Evolutionary conservation across 441 rosid species (phyloP).

Genomic region (Raphanus hybrid): DNA sequence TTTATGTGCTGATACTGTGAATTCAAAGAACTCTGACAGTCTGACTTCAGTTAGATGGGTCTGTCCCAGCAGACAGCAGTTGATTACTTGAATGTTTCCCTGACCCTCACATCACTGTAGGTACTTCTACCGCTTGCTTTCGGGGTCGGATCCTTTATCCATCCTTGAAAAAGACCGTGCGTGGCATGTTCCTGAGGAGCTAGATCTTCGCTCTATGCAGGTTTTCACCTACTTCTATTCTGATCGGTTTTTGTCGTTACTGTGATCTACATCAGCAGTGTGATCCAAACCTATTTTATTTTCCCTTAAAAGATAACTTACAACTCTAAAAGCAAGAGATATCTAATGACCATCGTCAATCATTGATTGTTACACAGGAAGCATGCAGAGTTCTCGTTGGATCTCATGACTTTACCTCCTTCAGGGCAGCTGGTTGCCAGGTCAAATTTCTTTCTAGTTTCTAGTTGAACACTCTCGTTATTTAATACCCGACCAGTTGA

Average conservation of each 20-base stretch:
- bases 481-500: slow-evolving; percentile 15
- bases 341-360: slow-evolving; percentile 11
- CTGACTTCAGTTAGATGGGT: slow-evolving; percentile 1
- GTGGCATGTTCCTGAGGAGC: slow-evolving; percentile 81
- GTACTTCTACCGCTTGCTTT: slow-evolving; percentile 83
- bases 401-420: slow-evolving; percentile 91
- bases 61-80: slow-evolving; percentile 3
- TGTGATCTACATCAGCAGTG: slow-evolving; percentile 1
- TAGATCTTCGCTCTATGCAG: slow-evolving; percentile 82
- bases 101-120: slow-evolving; percentile 44
- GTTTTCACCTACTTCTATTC: slow-evolving; percentile 41
- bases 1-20: neutral
- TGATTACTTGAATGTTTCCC: slow-evolving; percentile 18
- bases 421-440: slow-evolving; percentile 97
- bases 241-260: neutral
- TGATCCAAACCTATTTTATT: neutral
- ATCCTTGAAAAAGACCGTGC: slow-evolving; percentile 79
- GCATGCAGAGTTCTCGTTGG: slow-evolving; percentile 95
- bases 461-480: neutral
- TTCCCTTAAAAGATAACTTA: neutral
- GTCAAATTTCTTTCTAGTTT: slow-evolving; percentile 48
- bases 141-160: slow-evolving; percentile 78
- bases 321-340: neutral
- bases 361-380: slow-evolving; percentile 60
- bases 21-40: neutral